phyloP scores from a whole-genome alignment of 2,329 filamentous ascomycete species.

The Allantophomopsis lycopodina region DNA sequence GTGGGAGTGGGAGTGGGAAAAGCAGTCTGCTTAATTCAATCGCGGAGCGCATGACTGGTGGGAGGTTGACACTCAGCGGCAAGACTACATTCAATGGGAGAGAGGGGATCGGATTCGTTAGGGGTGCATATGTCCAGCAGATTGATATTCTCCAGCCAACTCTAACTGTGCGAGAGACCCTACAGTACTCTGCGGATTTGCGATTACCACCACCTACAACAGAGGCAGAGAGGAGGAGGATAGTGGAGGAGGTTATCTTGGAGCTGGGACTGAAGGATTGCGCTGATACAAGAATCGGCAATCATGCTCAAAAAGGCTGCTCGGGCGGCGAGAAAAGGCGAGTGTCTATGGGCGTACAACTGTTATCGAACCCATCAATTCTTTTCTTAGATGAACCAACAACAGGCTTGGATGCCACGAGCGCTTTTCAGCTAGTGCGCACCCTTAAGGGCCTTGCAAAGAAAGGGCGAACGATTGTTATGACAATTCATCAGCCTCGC shows the following conservation, averaged over 20 bases:
- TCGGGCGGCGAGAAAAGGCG: conserved; percentile 69
- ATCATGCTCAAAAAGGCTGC: conserved; percentile 57
- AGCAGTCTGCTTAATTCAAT: conserved; percentile 59
- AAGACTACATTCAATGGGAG: conserved; percentile 46
- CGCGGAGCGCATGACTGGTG: conserved; percentile 50
- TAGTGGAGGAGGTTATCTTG: conserved; percentile 66
- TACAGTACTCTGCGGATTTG: conserved; percentile 60
- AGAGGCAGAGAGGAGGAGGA: conserved; percentile 38
- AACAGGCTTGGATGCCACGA: conserved; percentile 64
- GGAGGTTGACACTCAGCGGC: conserved; percentile 36
- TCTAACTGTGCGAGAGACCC: conserved; percentile 62
- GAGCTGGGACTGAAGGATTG: conserved; percentile 68
- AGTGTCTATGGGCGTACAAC: conserved; percentile 64
- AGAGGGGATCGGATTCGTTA: conserved; percentile 34
- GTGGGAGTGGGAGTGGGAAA: conserved; percentile 62
- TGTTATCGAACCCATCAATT: conserved; percentile 66
- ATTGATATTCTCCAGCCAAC: conserved; percentile 63
- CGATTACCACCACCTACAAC: conserved; percentile 51
- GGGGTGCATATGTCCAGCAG: conserved; percentile 62
- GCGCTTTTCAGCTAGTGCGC: conserved; percentile 58
- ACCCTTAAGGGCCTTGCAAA: conserved; percentile 55
- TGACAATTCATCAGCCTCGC: conserved; percentile 64
- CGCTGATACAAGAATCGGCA: conserved; percentile 61
- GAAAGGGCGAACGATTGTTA: conserved; percentile 58
- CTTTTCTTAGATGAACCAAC: conserved; percentile 72